Base-by-base conservation (phyloP, 345 rosid species). In the Populus ilicifolia region DNA sequence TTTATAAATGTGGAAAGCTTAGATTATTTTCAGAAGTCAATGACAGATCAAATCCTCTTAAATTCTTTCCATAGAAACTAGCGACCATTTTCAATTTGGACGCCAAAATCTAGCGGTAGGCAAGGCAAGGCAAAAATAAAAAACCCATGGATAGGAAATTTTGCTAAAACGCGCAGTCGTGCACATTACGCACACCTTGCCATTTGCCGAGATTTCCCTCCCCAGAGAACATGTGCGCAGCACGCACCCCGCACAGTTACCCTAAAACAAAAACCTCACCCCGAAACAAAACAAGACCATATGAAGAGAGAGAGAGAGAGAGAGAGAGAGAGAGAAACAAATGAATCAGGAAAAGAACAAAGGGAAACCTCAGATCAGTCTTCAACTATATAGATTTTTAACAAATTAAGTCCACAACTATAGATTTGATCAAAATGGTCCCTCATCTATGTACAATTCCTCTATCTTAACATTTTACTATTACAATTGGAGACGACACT, bases 101-200 rank as follows among this genome's bases (percentile, higher is more conserved):
- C 20, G 59, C 23, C 59, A 52, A 2, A 20, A 20, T 18, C 23
- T 2, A 52, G 59, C 59, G n/a, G 20, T 8, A 6, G 59, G 59
- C 59, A 20, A 52, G 8, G 59, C 59, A 18, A 52, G 6, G 2
- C 59, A 18, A 5, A 21, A 29, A 56, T 33, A 33, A 33, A 33
- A 33, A 33, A 14, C 43, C 5, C 16, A n/a, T 25, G 38, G 27
- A 43, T n/a, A 29, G 10, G 59, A 38, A 71, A 20, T 5, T 17
- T 11, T 56, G 36, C 80, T 73, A 73, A 48, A 81, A 69, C 43
- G 44, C 62, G 25, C 78, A 5, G 0, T 0, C 8, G 17, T 38
- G 75, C 63, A 72, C 72, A 72, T 27, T 64, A 63, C 81, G 76
- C 84, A 65, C 73, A 63, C 29, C 17, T 21, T 11, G 16, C 21